Percentiles rank a stretch among this genome's conserved stretches.
These are phyloP conservation scores for Tetradesmus lagerheimii DNA, from an alignment of 139 green algal genomes.

Conservation along the genomic window DNA sequence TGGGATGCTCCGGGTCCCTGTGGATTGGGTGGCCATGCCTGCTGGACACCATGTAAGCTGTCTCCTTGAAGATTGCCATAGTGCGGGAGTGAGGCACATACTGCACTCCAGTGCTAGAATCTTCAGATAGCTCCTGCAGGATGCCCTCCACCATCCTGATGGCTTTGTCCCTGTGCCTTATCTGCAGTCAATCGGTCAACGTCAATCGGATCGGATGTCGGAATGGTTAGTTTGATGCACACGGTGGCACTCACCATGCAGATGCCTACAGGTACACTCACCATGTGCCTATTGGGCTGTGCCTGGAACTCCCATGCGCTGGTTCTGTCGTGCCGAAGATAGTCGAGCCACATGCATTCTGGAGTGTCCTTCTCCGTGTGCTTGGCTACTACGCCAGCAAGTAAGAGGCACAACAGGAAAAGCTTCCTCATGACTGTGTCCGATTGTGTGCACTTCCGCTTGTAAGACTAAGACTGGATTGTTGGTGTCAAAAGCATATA, in stretches of 20 bases:
- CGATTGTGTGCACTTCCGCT: no score
- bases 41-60: constrained; percentile 3
- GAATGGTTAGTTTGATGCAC: background rate
- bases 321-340: background rate
- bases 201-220: background rate
- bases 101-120: constrained; percentile 16
- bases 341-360: constrained; percentile 49
- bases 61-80: constrained; percentile 41
- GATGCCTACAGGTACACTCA: background rate
- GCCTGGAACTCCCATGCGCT: constrained; percentile 49
- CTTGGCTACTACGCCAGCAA: background rate
- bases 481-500: no score
- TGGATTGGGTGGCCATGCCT: constrained; percentile 39
- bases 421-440: background rate
- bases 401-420: constrained; percentile 10
- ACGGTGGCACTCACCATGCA: background rate
- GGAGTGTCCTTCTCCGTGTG: background rate
- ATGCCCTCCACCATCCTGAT: constrained; percentile 22
- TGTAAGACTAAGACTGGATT: no score
- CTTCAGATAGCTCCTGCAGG: constrained; percentile 10
- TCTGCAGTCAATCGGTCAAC: constrained; percentile 1
- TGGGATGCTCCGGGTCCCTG: background rate
- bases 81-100: constrained; percentile 29
- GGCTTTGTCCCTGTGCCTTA: constrained; percentile 15
- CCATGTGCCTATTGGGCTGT: constrained; percentile 39